Base-by-base conservation (phyloP, 495 filamentous ascomycete genomes). In the Penicillium manginii region DNA sequence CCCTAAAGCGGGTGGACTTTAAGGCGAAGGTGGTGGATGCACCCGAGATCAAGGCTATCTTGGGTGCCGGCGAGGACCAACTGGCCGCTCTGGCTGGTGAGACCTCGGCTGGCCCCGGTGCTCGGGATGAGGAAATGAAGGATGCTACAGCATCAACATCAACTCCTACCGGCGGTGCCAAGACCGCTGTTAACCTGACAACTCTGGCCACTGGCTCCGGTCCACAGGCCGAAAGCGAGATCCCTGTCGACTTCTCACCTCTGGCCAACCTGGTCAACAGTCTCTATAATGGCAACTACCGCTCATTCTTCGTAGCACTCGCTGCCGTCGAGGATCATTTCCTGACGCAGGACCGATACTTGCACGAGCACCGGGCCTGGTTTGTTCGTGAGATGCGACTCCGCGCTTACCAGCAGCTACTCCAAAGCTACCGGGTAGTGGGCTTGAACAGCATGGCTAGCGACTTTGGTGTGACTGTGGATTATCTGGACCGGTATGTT, bases 21-120 rank as follows among this genome's bases (percentile, higher is more conserved):
- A 98, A 98, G 80, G 89, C 89, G 55, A 97, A 97, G 78, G 94
- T 98, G 18, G 91, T 97, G 43, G 94, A 98, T 73, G 96, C 94
- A 12, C 93, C 94, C 3, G 94, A 98, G 76, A 97, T 98, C 80
- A 91, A 91, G 73, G 96, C 94, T 17, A 93, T 98, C 49, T 83
- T 98, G 9, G 94, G 96, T 54, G 87, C 92, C 64, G 86, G 88
- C 22, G 91, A 93, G 53, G 93, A 97, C 62, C 91, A 90, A 65
- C 75, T 96, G 33, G 83, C 91, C 40, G 92, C 91, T 0, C 77
- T 97, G 45, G 73, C 67, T 21, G 92, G 92, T 4, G 85, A 87
- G 45, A 74, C 89, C 22, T 91, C 91, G 3, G 84, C 91, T 4
- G 92, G 92, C 0, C 87, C 90, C 6, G 88, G 90, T 37, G 88